Base-by-base conservation (phyloP, 768 basidiomycete species). In the Cystobasidium tubakii region DNA sequence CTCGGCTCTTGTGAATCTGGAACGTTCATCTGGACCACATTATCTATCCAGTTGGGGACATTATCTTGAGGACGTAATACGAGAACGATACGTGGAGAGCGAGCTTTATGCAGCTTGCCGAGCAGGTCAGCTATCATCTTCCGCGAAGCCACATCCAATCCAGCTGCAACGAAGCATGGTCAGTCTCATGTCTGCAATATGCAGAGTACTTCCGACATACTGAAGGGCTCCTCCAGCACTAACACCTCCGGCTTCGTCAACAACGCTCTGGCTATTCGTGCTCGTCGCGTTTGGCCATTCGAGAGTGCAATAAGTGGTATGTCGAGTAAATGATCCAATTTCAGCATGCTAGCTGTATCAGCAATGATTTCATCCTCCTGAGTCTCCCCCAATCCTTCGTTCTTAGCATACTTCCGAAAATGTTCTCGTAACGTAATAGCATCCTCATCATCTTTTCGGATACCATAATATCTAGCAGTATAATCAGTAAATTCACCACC, bases 221-320 rank as follows among this genome's bases (percentile, higher is more conserved):
- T 91, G 43, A 92, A 83, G 0, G 93, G 94, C 80, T 98, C 95
- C 75, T 96, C 93, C n/a, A 97, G 84, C 7, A 98, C 81, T 27
- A 97, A 79, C 23, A 97, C 79, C 74, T 88, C 85, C 0, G 92
- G 91, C 55, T 85, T 84, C 21, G 81, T 83, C 36, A 97, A 79
- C 10, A 97, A 81, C 0, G 90, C 90, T 76, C 88, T 86, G 10
- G 90, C 84, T 60, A 99, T 90, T 55, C 93, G 83, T 4, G 92
- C 92, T 21, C 91, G 83, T 44, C 94, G 83, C 34, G 89, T 97
- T 83, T 99, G 94, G 0, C 95, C 95, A 78, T 94, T 95, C 75
- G 89, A 91, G 65, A 98, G 80, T 0, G 90, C 90, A 9, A 97
- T 84, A 2, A 90, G 80, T 0, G 95, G 95, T 4, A 95, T 79